Conservation (phyloP, 202 grass and related monocot genomes). For the Dendrocalamus latiflorus region DNA sequence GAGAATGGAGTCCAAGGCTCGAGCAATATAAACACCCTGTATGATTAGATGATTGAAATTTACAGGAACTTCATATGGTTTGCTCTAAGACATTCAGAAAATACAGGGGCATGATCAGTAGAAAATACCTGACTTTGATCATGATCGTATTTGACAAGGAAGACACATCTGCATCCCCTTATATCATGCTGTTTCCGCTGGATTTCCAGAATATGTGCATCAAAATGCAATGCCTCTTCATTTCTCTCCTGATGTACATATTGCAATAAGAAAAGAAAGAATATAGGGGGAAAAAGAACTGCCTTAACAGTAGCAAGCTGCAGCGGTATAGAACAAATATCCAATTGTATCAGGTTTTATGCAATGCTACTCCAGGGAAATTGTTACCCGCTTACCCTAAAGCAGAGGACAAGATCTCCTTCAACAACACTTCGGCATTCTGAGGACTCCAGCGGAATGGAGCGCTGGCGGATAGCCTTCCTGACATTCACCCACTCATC, state of each 20-base stretch:
- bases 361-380: background rate
- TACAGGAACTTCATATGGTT: background rate
- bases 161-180: slow-evolving; percentile 88
- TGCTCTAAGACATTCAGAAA: background rate
- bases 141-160: slow-evolving; percentile 71
- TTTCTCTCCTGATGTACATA: slow-evolving; percentile 56
- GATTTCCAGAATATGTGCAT: slow-evolving; percentile 68
- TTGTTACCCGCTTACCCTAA: slow-evolving; percentile 41
- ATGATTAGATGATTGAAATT: background rate
- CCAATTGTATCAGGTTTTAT: background rate
- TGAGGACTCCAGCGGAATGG: slow-evolving; percentile 78
- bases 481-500: slow-evolving; percentile 98
- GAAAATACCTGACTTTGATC: slow-evolving; percentile 63
- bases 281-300: background rate
- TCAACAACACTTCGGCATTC: slow-evolving; percentile 56
- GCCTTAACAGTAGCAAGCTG: background rate
- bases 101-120: background rate
- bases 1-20: background rate
- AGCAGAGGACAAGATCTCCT: slow-evolving; percentile 91
- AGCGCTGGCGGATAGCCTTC: slow-evolving; percentile 65
- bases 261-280: slow-evolving; percentile 3
- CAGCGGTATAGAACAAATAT: background rate
- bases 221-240: slow-evolving; percentile 72
- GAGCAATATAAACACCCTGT: background rate
- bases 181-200: slow-evolving; percentile 87